Evolutionary conservation across 371 early-diverging fungal genomes (phyloP).

Genomic region (Mortierella sp.): DNA sequence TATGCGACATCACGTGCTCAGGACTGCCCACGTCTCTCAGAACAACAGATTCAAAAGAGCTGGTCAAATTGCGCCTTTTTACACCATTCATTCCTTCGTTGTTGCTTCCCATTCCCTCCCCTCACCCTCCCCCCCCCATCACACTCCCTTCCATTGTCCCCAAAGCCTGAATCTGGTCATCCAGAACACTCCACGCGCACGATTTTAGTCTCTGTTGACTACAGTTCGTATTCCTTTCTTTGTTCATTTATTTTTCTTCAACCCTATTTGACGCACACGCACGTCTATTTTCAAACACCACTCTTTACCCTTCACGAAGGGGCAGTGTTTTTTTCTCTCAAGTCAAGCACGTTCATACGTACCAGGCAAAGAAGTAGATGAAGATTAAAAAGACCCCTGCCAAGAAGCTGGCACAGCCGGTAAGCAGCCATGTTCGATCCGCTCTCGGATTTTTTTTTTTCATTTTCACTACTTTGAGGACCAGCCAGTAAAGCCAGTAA

Average conservation of each 20-base stretch:
- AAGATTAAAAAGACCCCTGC: conserved; percentile 80
- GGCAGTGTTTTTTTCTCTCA: neutral
- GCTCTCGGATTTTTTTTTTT: neutral
- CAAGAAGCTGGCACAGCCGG: conserved; percentile 74
- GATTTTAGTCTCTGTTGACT: neutral
- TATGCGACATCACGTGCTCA: neutral
- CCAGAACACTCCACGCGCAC: neutral
- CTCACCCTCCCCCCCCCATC: neutral
- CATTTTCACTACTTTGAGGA: neutral
- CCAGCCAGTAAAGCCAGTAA: too few relatives aligned
- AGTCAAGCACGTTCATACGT: conserved; percentile 2
- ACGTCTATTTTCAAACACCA: neutral
- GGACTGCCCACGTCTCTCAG: neutral
- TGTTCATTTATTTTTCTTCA: neutral
- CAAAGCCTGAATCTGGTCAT: neutral
- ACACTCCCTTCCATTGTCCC: neutral
- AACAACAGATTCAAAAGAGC: neutral
- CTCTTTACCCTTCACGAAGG: neutral
- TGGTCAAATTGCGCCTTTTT: neutral
- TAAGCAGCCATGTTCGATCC: conserved; percentile 54
- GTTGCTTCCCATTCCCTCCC: neutral
- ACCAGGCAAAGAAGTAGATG: conserved; percentile 56
- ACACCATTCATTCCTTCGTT: neutral
- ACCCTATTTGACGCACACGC: conserved; percentile 6
- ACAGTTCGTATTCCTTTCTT: neutral